Percentiles rank a stretch among this genome's conserved stretches.
phyloP scores from a whole-genome alignment of 139 green algal genomes.

The Chlamydomonas schloesseri region DNA sequence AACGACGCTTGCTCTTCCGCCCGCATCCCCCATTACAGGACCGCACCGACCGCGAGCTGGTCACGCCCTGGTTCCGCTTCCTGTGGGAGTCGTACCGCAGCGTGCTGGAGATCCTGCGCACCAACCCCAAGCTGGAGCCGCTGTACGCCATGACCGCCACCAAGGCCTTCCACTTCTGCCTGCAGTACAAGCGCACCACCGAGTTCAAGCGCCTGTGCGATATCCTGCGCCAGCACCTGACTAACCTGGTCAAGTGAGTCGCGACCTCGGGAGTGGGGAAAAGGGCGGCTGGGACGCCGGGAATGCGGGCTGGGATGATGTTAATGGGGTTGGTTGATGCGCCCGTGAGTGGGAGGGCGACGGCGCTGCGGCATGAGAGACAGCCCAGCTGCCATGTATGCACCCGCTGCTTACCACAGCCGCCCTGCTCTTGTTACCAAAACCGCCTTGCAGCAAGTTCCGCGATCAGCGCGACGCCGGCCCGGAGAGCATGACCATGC shows the following conservation, averaged over 20 bases:
- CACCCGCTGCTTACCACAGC: too few relatives aligned
- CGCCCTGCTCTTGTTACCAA: neutral
- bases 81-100: constrained; percentile 98
- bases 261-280: too few relatives aligned
- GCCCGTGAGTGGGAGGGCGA: too few relatives aligned
- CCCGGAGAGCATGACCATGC: constrained; percentile 91
- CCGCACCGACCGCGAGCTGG: constrained; percentile 94
- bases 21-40: constrained; percentile 68
- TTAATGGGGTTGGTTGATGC: too few relatives aligned
- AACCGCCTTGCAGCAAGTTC: constrained; percentile 51
- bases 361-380: too few relatives aligned
- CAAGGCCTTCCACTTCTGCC: constrained; percentile 90
- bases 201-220: constrained; percentile 99
- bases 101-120: constrained; percentile 97
- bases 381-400: too few relatives aligned
- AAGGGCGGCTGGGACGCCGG: too few relatives aligned
- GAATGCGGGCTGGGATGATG: too few relatives aligned
- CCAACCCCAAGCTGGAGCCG: constrained; percentile 96
- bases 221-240: constrained; percentile 97
- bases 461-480: constrained; percentile 93
- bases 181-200: constrained; percentile 97
- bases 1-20: too few relatives aligned
- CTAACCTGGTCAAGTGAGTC: constrained; percentile 92
- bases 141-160: constrained; percentile 94
- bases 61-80: constrained; percentile 99